Percentiles rank a stretch among this genome's conserved stretches.
Conservation (phyloP, 1,139 yeast genomes). For the Taphrina confusa region DNA sequence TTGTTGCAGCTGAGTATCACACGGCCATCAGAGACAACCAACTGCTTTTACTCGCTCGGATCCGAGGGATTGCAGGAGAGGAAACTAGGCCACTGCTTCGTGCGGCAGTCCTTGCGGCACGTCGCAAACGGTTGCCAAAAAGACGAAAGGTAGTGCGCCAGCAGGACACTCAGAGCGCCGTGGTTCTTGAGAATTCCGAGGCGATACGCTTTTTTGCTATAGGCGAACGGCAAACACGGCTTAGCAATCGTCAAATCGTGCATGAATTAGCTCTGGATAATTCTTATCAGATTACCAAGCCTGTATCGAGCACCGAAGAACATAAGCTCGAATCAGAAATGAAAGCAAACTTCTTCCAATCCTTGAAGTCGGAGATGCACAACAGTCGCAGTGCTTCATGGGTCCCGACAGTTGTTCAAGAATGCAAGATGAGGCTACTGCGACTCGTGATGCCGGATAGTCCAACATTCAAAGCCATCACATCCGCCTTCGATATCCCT, state of each 20-base stretch:
- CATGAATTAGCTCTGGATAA: constrained; percentile 35
- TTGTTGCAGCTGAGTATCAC: constrained; percentile 30
- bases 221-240: constrained; percentile 9
- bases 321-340: not conserved
- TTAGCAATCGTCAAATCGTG: constrained; percentile 30
- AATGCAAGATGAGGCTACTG: constrained; percentile 28
- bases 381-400: constrained; percentile 13
- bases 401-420: constrained; percentile 28
- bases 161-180: not conserved
- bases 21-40: constrained; percentile 25
- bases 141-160: not conserved
- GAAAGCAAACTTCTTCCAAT: constrained; percentile 13
- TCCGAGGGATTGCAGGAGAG: constrained; percentile 26
- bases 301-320: constrained; percentile 5
- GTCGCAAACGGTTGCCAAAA: constrained; percentile 6
- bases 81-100: constrained; percentile 4
- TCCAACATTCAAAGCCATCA: constrained; percentile 26
- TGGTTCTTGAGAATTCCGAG: not conserved
- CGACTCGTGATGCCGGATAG: constrained; percentile 27
- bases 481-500: constrained; percentile 31
- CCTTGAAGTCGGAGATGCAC: constrained; percentile 9
- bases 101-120: constrained; percentile 13
- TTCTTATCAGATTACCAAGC: constrained; percentile 8
- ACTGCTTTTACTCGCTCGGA: constrained; percentile 9
- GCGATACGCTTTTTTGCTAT: constrained; percentile 15